Evolutionary conservation across 73 alveolate species (phyloP).

Genomic region (Paramecium tetraurelia): DNA sequence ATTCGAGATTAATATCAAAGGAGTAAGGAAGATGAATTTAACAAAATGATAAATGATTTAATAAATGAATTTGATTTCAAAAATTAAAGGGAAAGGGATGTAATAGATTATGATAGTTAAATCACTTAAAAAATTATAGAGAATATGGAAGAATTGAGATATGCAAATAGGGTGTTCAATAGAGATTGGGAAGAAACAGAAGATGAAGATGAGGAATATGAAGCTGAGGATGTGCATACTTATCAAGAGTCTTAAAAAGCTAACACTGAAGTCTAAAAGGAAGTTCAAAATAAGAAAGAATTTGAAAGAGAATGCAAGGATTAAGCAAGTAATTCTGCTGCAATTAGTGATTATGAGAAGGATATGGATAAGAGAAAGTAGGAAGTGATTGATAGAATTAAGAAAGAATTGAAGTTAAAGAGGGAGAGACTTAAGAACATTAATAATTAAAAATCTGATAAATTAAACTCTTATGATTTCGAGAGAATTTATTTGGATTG

Average conservation of each 20-base stretch:
- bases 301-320: background rate
- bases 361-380: background rate
- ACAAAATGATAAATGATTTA: background rate
- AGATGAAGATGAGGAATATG: background rate
- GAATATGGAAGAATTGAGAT: background rate
- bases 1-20: background rate
- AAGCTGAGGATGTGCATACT: background rate
- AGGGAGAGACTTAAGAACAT: background rate
- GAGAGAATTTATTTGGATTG: slow-evolving; percentile 21
- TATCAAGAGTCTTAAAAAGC: background rate
- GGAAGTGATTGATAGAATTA: background rate
- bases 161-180: background rate
- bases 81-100: background rate
- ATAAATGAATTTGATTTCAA: background rate
- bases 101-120: background rate
- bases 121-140: background rate
- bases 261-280: background rate
- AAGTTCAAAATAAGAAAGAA: background rate
- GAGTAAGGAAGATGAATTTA: background rate
- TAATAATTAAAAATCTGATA: background rate
- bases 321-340: background rate
- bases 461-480: background rate
- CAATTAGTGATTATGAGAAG: background rate
- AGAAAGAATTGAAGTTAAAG: background rate
- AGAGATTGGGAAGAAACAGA: background rate